Evolutionary conservation across 208 protist genomes (phyloP), one percentile per base, ranked within the genome.

Genomic region (Novymonas esmeraldas): DNA sequence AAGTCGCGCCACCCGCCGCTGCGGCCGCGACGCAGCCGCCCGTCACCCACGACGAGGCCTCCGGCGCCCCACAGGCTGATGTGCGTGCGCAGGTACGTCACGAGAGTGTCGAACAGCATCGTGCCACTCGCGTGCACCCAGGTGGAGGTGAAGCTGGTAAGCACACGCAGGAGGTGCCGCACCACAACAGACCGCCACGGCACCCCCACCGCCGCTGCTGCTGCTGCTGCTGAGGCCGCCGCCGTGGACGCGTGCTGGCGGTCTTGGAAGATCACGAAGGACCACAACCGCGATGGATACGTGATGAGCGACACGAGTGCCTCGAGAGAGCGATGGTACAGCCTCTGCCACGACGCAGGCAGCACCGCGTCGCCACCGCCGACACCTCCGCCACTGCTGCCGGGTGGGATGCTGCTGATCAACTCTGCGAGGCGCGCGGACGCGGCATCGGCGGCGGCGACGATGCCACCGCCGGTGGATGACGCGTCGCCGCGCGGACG

Each of bases 41-140:
- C 29, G 36, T 33, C n/a, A 22, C 41, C 31, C 6, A 13, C 16
- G 14, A 45, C 29, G 28, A 51, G 44, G 29, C 51, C 55, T 41
- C 60, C 46, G 36, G 14, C 49, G 28, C 68, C 39, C 54, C 59
- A 62, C 36, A 50, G 62, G 34, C 60, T 52, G 4, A 74, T 28
- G 38, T 60, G 69, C n/a, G 69, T 67, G 31, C 54, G 62, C n/a
- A 74, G 44, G 41, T 74, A 74, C 13, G 69, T 74, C 33, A 74
- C 61, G 18, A 64, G 10, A 44, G 69, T 74, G 69, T 74, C 61
- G 42, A 67, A 74, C 6, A 74, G 57, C 69, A 74, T 74, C 52
- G 29, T 44, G 24, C 69, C 52, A 38, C 61, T 74, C 24, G 69
- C 69, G 36, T 74, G 69, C 44, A 74, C 51, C 69, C 69, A 74